Percentiles rank a stretch among this genome's conserved stretches.
phyloP scores from a whole-genome alignment of 192 early-diverging fungal species.

The Kickxella alabastrina region DNA sequence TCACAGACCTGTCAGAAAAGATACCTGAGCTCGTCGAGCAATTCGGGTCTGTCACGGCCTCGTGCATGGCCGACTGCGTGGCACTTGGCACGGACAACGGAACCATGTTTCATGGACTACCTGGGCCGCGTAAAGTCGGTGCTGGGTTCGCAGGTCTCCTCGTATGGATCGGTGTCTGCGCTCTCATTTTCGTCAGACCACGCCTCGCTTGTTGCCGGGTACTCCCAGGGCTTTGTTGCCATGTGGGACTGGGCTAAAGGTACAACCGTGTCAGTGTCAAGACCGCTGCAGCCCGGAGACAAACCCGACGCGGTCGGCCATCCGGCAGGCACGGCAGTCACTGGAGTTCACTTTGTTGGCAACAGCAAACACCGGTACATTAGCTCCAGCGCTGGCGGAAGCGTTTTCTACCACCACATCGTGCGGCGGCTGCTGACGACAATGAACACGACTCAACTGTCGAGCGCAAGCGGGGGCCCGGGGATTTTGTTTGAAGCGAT shows the following conservation, averaged over 20 bases:
- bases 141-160: conserved; percentile 9
- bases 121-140: conserved; percentile 34
- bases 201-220: conserved; percentile 29
- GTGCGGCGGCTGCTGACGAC: conserved; percentile 44
- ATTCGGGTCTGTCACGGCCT: conserved; percentile 30
- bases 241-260: conserved; percentile 50
- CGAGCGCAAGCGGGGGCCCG: neutral
- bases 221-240: conserved; percentile 34
- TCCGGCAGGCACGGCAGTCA: conserved; percentile 29
- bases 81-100: conserved; percentile 41
- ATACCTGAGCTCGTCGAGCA: conserved; percentile 25
- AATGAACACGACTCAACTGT: conserved; percentile 28
- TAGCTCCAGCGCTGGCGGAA: conserved; percentile 36
- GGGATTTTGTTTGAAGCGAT: conserved; percentile 31
- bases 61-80: conserved; percentile 38
- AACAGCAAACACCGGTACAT: conserved; percentile 45
- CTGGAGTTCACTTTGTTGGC: conserved; percentile 37
- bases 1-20: conserved; percentile 32
- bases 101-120: conserved; percentile 31
- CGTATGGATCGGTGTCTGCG: conserved; percentile 38
- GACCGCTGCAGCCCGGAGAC: conserved; percentile 33
- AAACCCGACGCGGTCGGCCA: conserved; percentile 21
- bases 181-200: conserved; percentile 42
- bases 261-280: conserved; percentile 27
- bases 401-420: conserved; percentile 49